Conservation (phyloP, 495 filamentous ascomycete species). For the Thozetella sp. region DNA sequence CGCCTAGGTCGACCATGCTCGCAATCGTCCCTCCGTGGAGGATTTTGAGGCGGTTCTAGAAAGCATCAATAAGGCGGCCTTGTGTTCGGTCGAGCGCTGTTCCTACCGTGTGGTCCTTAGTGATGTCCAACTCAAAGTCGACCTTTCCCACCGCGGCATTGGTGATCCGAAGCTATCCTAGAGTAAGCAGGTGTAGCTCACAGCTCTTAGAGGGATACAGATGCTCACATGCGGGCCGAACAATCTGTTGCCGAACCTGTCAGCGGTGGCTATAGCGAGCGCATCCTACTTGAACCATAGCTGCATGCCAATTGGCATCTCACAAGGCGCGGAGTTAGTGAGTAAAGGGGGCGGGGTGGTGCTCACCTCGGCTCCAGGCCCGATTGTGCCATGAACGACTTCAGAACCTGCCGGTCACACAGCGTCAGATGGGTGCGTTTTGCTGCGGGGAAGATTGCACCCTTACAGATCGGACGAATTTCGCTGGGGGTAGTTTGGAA, state of each 20-base stretch:
- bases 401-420: constrained; percentile 60
- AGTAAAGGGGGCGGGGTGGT: constrained; percentile 14
- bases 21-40: constrained; percentile 96
- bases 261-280: too few species aligned
- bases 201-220: not conserved
- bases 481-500: constrained; percentile 28
- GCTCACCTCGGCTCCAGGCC: constrained; percentile 84
- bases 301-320: too few species aligned
- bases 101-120: constrained; percentile 84
- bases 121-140: constrained; percentile 83
- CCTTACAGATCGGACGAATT: constrained; percentile 43
- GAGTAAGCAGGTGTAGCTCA: constrained; percentile 1
- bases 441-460: not conserved
- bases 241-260: constrained; percentile 30
- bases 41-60: constrained; percentile 83
- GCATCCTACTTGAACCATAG: too few species aligned
- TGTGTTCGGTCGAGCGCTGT: not conserved
- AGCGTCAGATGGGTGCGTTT: not conserved
- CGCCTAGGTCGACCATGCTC: constrained; percentile 93
- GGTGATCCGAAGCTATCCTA: constrained; percentile 72
- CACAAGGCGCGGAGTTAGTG: too few species aligned
- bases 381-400: constrained; percentile 81
- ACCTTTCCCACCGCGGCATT: constrained; percentile 77
- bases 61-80: constrained; percentile 3
- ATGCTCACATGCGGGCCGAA: constrained; percentile 40